Evolutionary conservation across 345 rosid genomes (phyloP).

Genomic region (Eucalyptus pumila): DNA sequence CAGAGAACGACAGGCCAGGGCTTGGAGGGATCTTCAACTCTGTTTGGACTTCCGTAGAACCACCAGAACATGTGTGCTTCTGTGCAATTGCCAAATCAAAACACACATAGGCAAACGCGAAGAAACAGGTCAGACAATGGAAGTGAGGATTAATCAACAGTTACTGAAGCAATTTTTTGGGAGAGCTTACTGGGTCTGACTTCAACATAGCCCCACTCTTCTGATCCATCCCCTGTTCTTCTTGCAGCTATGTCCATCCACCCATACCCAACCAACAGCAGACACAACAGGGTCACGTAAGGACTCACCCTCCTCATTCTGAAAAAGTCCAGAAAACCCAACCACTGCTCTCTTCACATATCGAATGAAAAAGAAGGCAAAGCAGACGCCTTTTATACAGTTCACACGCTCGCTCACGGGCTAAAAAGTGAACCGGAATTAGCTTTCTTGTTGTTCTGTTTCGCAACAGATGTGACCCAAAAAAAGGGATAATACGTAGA

Average conservation of each 20-base stretch:
- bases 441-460: neutral
- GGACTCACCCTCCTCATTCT: slow-evolving; percentile 34
- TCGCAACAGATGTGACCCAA: neutral
- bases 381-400: neutral
- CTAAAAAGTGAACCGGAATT: too few relatives aligned
- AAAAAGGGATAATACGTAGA: neutral
- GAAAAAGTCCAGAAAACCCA: neutral
- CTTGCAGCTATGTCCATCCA: slow-evolving; percentile 6
- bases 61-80: slow-evolving; percentile 99
- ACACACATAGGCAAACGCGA: neutral
- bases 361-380: neutral
- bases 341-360: neutral
- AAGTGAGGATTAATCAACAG: neutral
- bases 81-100: neutral
- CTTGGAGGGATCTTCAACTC: slow-evolving; percentile 66
- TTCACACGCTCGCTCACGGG: neutral
- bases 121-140: neutral
- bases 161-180: neutral
- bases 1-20: slow-evolving; percentile 96
- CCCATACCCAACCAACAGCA: slow-evolving; percentile 12
- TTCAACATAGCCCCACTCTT: slow-evolving; percentile 87
- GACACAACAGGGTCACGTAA: slow-evolving; percentile 9
- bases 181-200: slow-evolving; percentile 73
- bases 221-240: slow-evolving; percentile 32
- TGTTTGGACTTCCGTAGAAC: slow-evolving; percentile 75